Evolutionary conservation across 2,329 filamentous ascomycete species (phyloP), one percentile per base, ranked within the genome.

Genomic region (Ploettnerulaceae sp.): DNA sequence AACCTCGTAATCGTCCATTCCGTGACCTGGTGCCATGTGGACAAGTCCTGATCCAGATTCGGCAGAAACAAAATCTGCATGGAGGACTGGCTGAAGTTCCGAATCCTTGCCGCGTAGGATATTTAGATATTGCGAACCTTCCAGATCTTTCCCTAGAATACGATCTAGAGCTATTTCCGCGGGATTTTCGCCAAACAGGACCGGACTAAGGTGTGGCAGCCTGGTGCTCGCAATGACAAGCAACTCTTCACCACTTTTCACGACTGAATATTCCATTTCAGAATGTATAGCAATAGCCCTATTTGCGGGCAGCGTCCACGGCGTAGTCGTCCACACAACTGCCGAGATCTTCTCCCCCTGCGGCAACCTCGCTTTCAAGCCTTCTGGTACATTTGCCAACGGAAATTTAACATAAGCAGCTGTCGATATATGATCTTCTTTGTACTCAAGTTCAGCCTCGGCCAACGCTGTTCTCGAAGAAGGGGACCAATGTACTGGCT

Each of bases 301-400:
- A 64, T 98, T 98, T 2, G 91, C 90, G 0, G 93, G 91, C 4
- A 98, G 71, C 0, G 93, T 98, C 93, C 93, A 98, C 0, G 93
- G 93, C 0, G 93, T 98, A 0, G 93, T 98, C 2, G 93, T 98
- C 93, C 93, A 98, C 41, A 97, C 87, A n/a, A 93, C 76, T n/a
- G 86, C 88, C 63, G 76, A 84, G 8, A 96, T 62, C 4, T 72
- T 47, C 9, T 73, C 72, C 2, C 67, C 55, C 3, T 59, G 51
- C 25, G 62, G 60, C 40, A 71, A 61, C 17, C 69, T 66, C 6
- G 68, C 59, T 36, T 61, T 59, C 18, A 82, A 56, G 18, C 67
- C 61, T 6, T 68, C 61, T 0, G 74, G 69, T 9, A 79, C 46
- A 7, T 67, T 58, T 1, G 66, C 65, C 21, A 96, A 72, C 0